Evolutionary conservation across 2,329 filamentous ascomycete species (phyloP).

Genomic region (Metarhizium sp.): DNA sequence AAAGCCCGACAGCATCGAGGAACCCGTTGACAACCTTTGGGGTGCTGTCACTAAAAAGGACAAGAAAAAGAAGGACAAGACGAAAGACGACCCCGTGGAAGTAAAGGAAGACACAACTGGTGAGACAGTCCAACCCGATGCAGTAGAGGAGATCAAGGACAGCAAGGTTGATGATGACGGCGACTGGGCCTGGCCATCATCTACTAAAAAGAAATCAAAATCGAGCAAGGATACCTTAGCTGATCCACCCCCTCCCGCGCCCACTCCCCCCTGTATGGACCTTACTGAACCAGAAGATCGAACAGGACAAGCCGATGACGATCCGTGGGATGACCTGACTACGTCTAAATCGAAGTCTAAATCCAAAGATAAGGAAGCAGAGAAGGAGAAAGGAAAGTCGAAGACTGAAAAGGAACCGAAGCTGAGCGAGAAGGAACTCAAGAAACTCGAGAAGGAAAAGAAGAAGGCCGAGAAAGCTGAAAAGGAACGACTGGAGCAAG

Average conservation of each 20-base stretch:
- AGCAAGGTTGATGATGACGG: constrained; percentile 31
- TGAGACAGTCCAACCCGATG: constrained; percentile 36
- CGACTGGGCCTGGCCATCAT: constrained; percentile 33
- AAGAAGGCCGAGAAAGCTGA: constrained; percentile 33
- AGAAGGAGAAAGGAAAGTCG: constrained; percentile 23
- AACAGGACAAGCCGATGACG: constrained; percentile 26
- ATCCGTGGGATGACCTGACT: constrained; percentile 25
- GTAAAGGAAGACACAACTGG: constrained; percentile 35
- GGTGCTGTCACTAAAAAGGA: constrained; percentile 20
- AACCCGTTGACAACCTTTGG: constrained; percentile 33
- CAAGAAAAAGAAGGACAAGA: constrained; percentile 43
- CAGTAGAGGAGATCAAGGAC: constrained; percentile 33
- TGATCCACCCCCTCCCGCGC: constrained; percentile 36
- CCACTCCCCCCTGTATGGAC: constrained; percentile 38
- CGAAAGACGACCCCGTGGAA: constrained; percentile 39
- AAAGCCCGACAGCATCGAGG: constrained; percentile 33
- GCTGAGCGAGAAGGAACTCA: constrained; percentile 39
- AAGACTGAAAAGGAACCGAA: constrained; percentile 32
- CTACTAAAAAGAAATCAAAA: constrained; percentile 36
- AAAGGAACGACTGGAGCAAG: constrained; percentile 20
- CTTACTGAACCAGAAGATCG: constrained; percentile 28
- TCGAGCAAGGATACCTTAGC: constrained; percentile 26
- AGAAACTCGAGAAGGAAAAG: constrained; percentile 41
- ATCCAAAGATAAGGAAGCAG: constrained; percentile 28
- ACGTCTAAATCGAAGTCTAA: constrained; percentile 27